phyloP scores from a whole-genome alignment of 2,329 filamentous ascomycete genomes.

The Neonectria coccinea region DNA sequence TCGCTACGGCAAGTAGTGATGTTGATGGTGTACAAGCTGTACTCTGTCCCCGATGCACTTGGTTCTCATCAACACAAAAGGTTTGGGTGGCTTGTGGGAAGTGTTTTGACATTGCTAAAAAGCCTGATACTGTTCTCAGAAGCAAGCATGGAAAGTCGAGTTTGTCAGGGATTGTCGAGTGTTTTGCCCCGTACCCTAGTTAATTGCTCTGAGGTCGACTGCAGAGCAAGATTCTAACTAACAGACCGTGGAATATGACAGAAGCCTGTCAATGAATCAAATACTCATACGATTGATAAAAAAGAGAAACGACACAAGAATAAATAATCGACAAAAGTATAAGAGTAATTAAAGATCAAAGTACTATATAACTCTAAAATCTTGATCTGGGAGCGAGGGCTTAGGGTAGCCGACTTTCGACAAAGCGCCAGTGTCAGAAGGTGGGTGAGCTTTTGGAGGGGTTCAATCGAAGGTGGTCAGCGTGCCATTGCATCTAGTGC shows the following conservation, averaged over 20 bases:
- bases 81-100: background rate
- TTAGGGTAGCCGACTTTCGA: background rate
- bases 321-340: background rate
- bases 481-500: conserved; percentile 1
- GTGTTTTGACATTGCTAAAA: background rate
- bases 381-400: background rate
- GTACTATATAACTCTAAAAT: too few species aligned
- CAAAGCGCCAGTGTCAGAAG: background rate
- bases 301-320: background rate
- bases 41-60: background rate
- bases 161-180: too few species aligned
- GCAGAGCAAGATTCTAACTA: too few species aligned
- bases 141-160: too few species aligned
- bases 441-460: background rate
- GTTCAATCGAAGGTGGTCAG: background rate
- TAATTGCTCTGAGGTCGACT: too few species aligned
- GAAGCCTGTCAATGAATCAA: too few species aligned
- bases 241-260: too few species aligned
- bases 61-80: background rate
- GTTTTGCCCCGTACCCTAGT: too few species aligned
- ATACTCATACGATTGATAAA: background rate
- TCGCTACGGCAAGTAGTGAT: conserved; percentile 6
- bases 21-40: background rate
- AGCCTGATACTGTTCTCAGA: too few species aligned
- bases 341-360: background rate